Evolutionary conservation across 371 early-diverging fungal genomes (phyloP).

Genomic region (Lichtheimia ramosa): DNA sequence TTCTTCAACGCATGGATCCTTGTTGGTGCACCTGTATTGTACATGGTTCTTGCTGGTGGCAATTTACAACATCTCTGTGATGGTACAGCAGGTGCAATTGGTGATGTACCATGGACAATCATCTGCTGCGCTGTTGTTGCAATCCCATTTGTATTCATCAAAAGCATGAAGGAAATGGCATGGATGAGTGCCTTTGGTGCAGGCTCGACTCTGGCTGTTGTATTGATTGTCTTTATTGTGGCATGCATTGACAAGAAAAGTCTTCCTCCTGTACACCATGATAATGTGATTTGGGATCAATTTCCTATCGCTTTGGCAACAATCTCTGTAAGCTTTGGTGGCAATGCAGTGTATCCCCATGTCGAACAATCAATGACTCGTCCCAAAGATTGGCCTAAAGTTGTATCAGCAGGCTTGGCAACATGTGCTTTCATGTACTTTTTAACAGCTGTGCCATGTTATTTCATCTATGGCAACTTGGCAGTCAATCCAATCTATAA

Average conservation of each 20-base stretch:
- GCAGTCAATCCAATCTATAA: conserved; percentile 76
- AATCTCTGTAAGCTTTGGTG: conserved; percentile 78
- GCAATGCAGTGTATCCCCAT: conserved; percentile 80
- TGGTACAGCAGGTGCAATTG: conserved; percentile 39
- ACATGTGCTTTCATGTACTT: conserved; percentile 79
- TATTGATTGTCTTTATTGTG: conserved; percentile 41
- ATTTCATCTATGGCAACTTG: conserved; percentile 73
- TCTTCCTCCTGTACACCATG: conserved; percentile 20
- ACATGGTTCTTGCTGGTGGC: conserved; percentile 53
- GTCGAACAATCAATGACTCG: conserved; percentile 83
- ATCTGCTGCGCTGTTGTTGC: conserved; percentile 56
- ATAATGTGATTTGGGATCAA: conserved; percentile 50
- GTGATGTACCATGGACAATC: conserved; percentile 57
- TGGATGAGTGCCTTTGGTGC: conserved; percentile 63
- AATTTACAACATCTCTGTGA: conserved; percentile 45
- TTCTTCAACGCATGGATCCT: conserved; percentile 63
- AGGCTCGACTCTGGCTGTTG: conserved; percentile 45
- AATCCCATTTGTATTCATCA: conserved; percentile 56
- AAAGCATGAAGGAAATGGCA: conserved; percentile 60
- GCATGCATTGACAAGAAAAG: conserved; percentile 23
- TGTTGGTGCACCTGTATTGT: conserved; percentile 54
- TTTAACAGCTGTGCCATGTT: conserved; percentile 73
- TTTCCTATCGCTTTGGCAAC: conserved; percentile 61
- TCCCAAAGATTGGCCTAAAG: conserved; percentile 75
- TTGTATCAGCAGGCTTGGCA: conserved; percentile 62